These are phyloP conservation scores for Tylopilus plumbeoviolaceoides DNA, from an alignment of 768 basidiomycete genomes.

Conservation along the genomic window DNA sequence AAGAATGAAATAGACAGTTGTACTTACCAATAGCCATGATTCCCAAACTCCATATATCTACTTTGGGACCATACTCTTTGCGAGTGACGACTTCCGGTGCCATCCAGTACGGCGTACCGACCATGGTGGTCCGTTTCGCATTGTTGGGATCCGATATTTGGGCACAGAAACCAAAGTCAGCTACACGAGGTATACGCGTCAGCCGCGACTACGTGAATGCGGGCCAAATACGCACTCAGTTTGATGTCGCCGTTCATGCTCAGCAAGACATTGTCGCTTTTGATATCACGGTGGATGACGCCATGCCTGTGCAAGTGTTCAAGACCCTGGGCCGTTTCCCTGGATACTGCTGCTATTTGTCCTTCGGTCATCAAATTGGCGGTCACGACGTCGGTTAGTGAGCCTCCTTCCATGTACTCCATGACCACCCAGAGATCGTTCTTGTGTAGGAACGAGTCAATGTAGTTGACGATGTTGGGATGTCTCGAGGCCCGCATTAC, in stretches of 20 bases:
- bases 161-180: constrained; percentile 98
- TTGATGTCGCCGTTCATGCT: constrained; percentile 96
- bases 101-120: constrained; percentile 99
- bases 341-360: constrained; percentile 93
- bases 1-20: background rate
- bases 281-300: constrained; percentile 98
- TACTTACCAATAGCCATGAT: constrained; percentile 91
- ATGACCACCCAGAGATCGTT: constrained; percentile 99
- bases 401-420: constrained; percentile 99
- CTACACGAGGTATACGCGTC: constrained; percentile 36
- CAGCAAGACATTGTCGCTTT: constrained; percentile 94
- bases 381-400: constrained; percentile 89
- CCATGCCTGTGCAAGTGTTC: constrained; percentile 94
- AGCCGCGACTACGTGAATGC: background rate
- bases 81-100: constrained; percentile 96
- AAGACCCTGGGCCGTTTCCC: constrained; percentile 90
- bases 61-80: constrained; percentile 96
- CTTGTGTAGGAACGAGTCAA: constrained; percentile 96
- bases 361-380: constrained; percentile 94
- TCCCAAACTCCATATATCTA: constrained; percentile 96
- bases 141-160: constrained; percentile 89
- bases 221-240: constrained; percentile 69
- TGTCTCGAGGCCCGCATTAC: constrained; percentile 97
- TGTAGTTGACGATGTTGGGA: constrained; percentile 99
- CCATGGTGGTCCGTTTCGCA: constrained; percentile 96